Conservation (phyloP, 768 basidiomycete genomes). For the Pleurotus giganteus region DNA sequence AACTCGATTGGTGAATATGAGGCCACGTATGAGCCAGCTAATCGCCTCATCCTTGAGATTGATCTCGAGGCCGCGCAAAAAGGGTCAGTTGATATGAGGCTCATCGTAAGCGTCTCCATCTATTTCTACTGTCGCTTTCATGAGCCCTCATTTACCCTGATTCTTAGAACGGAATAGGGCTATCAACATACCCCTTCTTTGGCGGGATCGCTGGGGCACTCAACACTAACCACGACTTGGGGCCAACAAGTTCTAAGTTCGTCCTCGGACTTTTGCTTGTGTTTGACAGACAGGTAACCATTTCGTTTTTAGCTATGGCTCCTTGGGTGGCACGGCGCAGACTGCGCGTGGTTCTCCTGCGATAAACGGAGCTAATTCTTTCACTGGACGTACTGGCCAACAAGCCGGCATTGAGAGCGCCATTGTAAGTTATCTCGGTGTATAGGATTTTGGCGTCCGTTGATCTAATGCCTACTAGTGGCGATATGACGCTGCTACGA, state of each 20-base stretch:
- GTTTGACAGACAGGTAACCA: neutral
- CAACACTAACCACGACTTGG: neutral
- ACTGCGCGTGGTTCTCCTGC: neutral
- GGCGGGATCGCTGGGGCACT: neutral
- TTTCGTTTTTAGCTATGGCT: neutral
- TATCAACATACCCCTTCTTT: neutral
- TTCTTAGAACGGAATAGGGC: neutral
- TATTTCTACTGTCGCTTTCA: neutral
- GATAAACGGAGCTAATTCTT: neutral
- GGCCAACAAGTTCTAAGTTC: neutral
- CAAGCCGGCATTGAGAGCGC: neutral
- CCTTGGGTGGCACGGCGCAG: neutral
- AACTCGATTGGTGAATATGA: slow-evolving; percentile 1
- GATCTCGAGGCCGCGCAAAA: neutral
- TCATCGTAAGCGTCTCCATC: neutral
- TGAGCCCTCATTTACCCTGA: neutral
- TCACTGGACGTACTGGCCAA: neutral
- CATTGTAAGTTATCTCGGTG: neutral
- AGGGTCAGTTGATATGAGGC: neutral
- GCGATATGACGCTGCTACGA: neutral
- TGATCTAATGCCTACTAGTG: neutral
- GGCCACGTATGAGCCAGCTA: neutral
- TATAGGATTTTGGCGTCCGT: neutral
- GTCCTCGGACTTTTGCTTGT: neutral
- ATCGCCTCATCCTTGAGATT: neutral